A percentile compares a stretch with the other conserved stretches of the same genome.
These are phyloP conservation scores for Phytophthora multivora DNA, from an alignment of 352 stramenopile genomes.

Conservation along the genomic window DNA sequence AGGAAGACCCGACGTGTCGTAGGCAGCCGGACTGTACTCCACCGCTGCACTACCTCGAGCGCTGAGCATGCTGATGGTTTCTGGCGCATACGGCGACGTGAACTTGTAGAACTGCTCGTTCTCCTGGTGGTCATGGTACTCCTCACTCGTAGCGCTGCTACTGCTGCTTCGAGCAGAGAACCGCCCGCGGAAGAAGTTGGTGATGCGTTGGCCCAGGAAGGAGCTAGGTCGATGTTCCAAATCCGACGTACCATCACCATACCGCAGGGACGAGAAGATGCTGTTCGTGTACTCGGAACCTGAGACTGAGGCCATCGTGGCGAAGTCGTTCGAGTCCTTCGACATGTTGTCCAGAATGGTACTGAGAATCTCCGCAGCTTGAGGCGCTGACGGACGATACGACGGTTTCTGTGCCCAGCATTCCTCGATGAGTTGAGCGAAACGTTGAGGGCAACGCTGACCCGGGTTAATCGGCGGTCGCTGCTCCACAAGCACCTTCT, in stretches of 20 bases:
- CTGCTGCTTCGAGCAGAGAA: constrained; percentile 52
- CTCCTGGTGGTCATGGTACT: constrained; percentile 40
- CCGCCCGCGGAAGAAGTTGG: constrained; percentile 64
- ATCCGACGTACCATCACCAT: constrained; percentile 34
- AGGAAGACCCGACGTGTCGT: constrained; percentile 31
- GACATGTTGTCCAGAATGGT: constrained; percentile 59
- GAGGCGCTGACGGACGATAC: constrained; percentile 46
- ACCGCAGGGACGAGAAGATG: constrained; percentile 58
- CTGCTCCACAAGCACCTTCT: constrained; percentile 60
- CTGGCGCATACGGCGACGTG: constrained; percentile 41
- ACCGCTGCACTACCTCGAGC: constrained; percentile 34
- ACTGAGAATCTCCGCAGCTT: constrained; percentile 57
- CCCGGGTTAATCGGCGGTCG: constrained; percentile 56
- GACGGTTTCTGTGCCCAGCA: constrained; percentile 62
- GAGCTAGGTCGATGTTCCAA: constrained; percentile 53
- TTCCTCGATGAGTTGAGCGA: constrained; percentile 61
- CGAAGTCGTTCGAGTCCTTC: constrained; percentile 41
- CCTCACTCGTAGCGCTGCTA: constrained; percentile 44
- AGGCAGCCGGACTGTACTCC: constrained; percentile 30
- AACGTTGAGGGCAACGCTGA: constrained; percentile 52
- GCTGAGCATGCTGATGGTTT: constrained; percentile 36
- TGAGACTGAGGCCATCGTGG: constrained; percentile 33
- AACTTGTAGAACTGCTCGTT: constrained; percentile 55
- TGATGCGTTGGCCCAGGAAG: constrained; percentile 54
- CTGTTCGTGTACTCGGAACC: constrained; percentile 62